Evolutionary conservation across 306 rosid species (phyloP).

Genomic region (Dalbergia oliveri): DNA sequence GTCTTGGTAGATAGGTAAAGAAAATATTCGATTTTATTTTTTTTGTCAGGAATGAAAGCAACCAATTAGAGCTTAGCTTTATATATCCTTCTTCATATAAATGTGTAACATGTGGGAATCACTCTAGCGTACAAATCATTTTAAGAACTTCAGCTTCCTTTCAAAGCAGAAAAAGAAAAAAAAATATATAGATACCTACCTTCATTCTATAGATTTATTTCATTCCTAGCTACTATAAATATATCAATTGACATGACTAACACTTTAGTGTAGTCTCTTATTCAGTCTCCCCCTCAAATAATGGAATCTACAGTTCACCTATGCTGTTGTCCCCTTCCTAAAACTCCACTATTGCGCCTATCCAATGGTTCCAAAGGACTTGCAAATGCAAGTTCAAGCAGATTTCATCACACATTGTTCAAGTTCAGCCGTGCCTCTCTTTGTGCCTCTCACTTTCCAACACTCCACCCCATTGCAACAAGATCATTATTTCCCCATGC

Average conservation of each 20-base stretch:
- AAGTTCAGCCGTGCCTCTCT: slow-evolving; percentile 39
- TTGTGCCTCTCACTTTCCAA: slow-evolving; percentile 22
- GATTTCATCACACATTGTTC: slow-evolving; percentile 22
- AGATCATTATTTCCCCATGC: slow-evolving; percentile 15
- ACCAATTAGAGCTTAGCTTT: not conserved
- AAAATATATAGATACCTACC: not conserved
- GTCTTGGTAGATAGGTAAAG: slow-evolving; percentile 45
- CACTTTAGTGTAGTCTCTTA: not conserved
- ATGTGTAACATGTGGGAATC: slow-evolving; percentile 17
- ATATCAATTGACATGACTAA: not conserved
- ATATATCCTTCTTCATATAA: not conserved
- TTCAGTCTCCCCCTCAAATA: not conserved
- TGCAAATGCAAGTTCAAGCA: slow-evolving; percentile 2
- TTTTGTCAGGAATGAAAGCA: slow-evolving; percentile 4
- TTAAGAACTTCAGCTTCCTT: not conserved
- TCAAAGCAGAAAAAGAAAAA: not conserved
- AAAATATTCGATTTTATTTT: too few relatives aligned
- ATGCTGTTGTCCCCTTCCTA: slow-evolving; percentile 1
- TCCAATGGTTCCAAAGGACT: not conserved
- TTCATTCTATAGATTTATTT: not conserved
- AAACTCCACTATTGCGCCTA: not conserved
- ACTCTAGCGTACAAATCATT: not conserved
- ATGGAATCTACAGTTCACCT: slow-evolving; percentile 49
- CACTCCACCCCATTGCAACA: not conserved
- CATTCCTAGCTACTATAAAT: not conserved